Evolutionary conservation across 805 yeast species (phyloP), one percentile per base, ranked within the genome.

Genomic region (Metschnikowia picachoensis): DNA sequence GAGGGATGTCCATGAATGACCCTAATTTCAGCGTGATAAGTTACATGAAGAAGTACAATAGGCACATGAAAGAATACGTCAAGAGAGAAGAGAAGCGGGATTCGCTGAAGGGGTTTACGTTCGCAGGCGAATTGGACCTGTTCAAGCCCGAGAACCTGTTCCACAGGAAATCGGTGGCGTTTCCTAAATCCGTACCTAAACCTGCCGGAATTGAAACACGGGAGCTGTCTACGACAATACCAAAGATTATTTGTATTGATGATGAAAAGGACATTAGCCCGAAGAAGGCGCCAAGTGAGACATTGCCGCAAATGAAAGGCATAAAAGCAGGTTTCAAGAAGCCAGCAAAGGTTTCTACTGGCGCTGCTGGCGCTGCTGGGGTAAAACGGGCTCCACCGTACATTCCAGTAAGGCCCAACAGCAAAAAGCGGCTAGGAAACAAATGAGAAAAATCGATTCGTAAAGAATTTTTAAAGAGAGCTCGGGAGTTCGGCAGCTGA

Each of bases 341-440:
- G 10, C 16, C 25, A 35, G 37, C 37, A 7, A n/a, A 15, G 28
- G 6, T n/a, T 12, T 6, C 7, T 20, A 20, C 25, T 20, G n/a
- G 34, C 4, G 34, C 11, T 4, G 4, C 32, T 30, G 32, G 3
- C 3, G 32, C 34, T n/a, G 17, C 14, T 16, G 41, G 35, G 15
- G 41, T 35, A 32, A 56, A 52, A n/a, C 48, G 46, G 44, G 73
- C 73, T 0, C 73, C 73, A 3, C 55, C 64, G 3, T 67, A 67
- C 47, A 60, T 68, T 11, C 71, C 71, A 3, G 50, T 51, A 32
- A 51, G 70, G 39, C 46, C 49, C 31, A 53, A 44, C 27, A 30
- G 45, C 35, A 53, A 52, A 31, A 47, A 44, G 32, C 46, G 55
- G 12, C 43, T 51, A 17, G 55, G 53, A 4, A 51, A 51, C n/a